These are phyloP conservation scores for Danielia reshetovae DNA, from an alignment of 805 yeast species.

Conservation along the genomic window DNA sequence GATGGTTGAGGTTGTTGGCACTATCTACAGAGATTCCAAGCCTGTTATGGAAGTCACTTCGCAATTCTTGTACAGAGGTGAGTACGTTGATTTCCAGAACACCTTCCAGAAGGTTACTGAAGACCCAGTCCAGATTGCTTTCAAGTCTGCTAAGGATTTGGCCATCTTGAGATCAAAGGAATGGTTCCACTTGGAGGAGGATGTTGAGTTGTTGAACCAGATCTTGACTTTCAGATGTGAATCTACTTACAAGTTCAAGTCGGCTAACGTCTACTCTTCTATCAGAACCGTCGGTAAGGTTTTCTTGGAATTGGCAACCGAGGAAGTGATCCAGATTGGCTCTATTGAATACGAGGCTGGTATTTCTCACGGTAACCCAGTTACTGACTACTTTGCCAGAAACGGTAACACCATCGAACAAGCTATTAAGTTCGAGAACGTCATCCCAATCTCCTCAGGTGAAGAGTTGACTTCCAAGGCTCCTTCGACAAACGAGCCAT, in stretches of 20 bases:
- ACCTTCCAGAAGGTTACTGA: constrained; percentile 87
- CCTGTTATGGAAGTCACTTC: constrained; percentile 94
- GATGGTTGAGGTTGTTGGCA: constrained; percentile 92
- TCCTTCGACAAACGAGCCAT: constrained; percentile 94
- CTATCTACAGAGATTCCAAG: constrained; percentile 66
- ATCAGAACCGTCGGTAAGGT: constrained; percentile 85
- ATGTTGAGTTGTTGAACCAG: constrained; percentile 69
- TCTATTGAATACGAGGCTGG: constrained; percentile 85
- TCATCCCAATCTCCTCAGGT: constrained; percentile 75
- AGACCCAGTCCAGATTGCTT: constrained; percentile 75
- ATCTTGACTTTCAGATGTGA: constrained; percentile 85
- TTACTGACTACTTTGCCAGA: constrained; percentile 86
- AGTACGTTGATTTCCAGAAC: constrained; percentile 80
- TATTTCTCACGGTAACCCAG: constrained; percentile 95
- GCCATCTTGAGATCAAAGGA: constrained; percentile 94
- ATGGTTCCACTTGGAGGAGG: constrained; percentile 87
- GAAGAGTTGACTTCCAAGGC: constrained; percentile 68
- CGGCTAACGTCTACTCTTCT: constrained; percentile 68
- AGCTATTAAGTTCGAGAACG: constrained; percentile 84
- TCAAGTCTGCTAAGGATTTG: constrained; percentile 78
- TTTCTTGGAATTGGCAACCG: constrained; percentile 84
- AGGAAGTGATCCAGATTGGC: constrained; percentile 82
- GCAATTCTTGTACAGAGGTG: constrained; percentile 94
- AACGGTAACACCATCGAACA: constrained; percentile 93
- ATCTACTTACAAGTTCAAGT: constrained; percentile 78